Evolutionary conservation across 176 grass and related monocot genomes (phyloP), one percentile per base, ranked within the genome.

Genomic region (Carex scoparia): DNA sequence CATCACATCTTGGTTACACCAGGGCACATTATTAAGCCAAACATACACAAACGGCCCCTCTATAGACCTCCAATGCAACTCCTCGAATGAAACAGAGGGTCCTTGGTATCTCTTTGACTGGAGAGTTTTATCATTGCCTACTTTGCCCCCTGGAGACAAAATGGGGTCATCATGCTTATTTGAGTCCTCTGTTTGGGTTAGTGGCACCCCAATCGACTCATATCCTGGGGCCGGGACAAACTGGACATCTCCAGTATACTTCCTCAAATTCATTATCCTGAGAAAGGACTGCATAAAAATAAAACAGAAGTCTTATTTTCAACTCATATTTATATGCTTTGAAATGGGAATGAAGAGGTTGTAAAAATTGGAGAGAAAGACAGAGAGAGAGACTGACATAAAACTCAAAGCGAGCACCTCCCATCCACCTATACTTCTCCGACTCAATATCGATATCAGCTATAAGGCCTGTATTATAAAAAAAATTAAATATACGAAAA

Each of bases 351-450:
- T 56, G 7, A 78, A 78, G 74, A 78, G 5, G 51, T 16, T 33
- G 73, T 32, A 32, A 83, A 57, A 2, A 57, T 35, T 78, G 4
- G 44, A 51, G 42, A 12, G 42, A 62, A 18, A 48, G 9, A 85
- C 33, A 76, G 33, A 66, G 38, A 64, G 84, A 86, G 37, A 86
- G 82, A 84, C 86, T 79, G 91, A 95, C 97, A 87, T 99, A 95
- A 77, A 99, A 89, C 3, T 92, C 90, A 69, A 99, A 73, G 31
- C 97, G 97, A 85, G 88, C 93, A n/a, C 93, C 94, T 88, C 93
- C 93, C 93, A 99, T 91, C 97, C 97, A 99, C 69, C 97, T 94
- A 69, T 94, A 99, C 79, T 99, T 99, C 86, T 99, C 97, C 18
- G 93, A 99, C 60, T 99, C 93, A 57, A 96, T 99, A 92, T 99